Conservation (phyloP, 73 alveolate species). For the Paramecium pentaurelia region DNA sequence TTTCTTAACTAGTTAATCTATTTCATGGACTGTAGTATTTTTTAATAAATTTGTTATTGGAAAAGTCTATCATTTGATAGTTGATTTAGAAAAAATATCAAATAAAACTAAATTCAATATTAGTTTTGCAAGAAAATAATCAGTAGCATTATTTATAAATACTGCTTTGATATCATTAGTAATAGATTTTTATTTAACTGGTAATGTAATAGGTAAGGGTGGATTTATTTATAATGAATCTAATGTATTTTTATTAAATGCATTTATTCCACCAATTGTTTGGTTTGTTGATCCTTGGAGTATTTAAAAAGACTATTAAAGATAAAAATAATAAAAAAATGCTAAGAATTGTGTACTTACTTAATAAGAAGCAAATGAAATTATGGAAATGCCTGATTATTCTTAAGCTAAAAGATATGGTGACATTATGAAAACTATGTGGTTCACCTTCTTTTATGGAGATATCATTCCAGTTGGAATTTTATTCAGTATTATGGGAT, state of each 20-base stretch:
- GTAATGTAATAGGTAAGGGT: constrained; percentile 38
- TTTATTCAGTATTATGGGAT: constrained; percentile 33
- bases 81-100: constrained; percentile 56
- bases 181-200: constrained; percentile 44
- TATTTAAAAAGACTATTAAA: constrained; percentile 44
- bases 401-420: constrained; percentile 62
- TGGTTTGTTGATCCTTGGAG: constrained; percentile 63
- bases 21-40: constrained; percentile 45
- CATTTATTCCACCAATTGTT: constrained; percentile 52
- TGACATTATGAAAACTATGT: constrained; percentile 62
- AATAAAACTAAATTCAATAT: constrained; percentile 53
- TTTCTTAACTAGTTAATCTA: constrained; percentile 39
- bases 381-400: constrained; percentile 61
- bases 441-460: constrained; percentile 63
- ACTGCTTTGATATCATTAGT: constrained; percentile 55
- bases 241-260: constrained; percentile 47
- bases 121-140: constrained; percentile 43
- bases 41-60: constrained; percentile 56
- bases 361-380: constrained; percentile 47
- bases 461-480: constrained; percentile 55
- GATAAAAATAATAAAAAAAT: constrained; percentile 13
- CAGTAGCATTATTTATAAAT: constrained; percentile 51
- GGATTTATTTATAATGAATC: constrained; percentile 61
- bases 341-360: constrained; percentile 44
- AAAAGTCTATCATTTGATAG: constrained; percentile 43